Evolutionary conservation across 1,139 yeast species (phyloP).

Genomic region (Chernovozyma aurita): DNA sequence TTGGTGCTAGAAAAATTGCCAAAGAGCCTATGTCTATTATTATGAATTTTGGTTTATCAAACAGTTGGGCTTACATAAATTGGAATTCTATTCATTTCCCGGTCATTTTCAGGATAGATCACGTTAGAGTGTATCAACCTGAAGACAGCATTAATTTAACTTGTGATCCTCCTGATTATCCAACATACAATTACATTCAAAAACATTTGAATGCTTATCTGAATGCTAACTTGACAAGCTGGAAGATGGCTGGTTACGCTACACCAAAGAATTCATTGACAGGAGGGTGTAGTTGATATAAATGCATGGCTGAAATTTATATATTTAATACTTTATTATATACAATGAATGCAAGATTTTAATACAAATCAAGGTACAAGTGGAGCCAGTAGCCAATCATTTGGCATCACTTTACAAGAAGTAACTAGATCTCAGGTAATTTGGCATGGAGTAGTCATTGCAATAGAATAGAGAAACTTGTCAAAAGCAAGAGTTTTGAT

Average conservation of each 20-base stretch:
- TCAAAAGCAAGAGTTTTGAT: no score
- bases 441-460: no score
- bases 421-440: no score
- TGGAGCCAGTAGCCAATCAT: not conserved
- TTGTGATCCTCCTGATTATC: slow-evolving; percentile 24
- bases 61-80: slow-evolving; percentile 29
- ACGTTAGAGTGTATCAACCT: slow-evolving; percentile 27
- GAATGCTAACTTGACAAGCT: slow-evolving; percentile 20
- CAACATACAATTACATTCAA: slow-evolving; percentile 22
- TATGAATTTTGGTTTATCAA: slow-evolving; percentile 26
- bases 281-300: slow-evolving; percentile 3
- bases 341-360: not conserved
- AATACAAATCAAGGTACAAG: not conserved
- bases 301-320: no score
- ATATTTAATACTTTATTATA: not conserved
- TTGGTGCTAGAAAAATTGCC: slow-evolving; percentile 22
- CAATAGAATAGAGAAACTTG: no score
- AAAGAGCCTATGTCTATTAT: slow-evolving; percentile 27
- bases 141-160: slow-evolving; percentile 16
- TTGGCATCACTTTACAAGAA: no score
- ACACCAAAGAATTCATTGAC: slow-evolving; percentile 19
- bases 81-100: slow-evolving; percentile 26
- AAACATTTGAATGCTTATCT: slow-evolving; percentile 17
- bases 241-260: slow-evolving; percentile 21
- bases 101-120: slow-evolving; percentile 20